A percentile compares a stretch with the other conserved stretches of the same genome.
Conservation (phyloP, 805 yeast species). For the Ogataea haglerorum region DNA sequence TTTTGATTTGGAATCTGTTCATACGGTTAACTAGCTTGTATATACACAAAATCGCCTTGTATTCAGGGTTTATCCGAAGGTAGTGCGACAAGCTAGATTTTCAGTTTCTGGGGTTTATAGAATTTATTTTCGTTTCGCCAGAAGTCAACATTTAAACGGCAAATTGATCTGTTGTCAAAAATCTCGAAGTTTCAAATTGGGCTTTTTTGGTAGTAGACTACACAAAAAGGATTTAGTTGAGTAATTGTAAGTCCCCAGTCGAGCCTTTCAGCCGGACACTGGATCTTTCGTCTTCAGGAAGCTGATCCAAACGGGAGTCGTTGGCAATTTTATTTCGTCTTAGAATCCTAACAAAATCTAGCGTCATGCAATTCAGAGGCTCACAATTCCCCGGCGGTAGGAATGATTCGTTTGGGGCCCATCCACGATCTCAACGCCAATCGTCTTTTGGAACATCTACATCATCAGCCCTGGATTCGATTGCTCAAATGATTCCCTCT, state of each 20-base stretch:
- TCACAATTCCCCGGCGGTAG: conserved; percentile 27
- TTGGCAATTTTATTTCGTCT: too few relatives aligned
- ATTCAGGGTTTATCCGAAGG: not conserved
- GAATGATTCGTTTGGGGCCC: conserved; percentile 9
- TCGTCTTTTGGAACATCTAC: conserved; percentile 10
- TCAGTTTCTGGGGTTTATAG: not conserved
- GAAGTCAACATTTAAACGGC: conserved; percentile 2
- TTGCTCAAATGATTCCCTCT: conserved; percentile 31
- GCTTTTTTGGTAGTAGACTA: not conserved
- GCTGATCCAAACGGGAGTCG: too few relatives aligned
- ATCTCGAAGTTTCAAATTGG: not conserved
- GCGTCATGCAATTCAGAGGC: conserved; percentile 33
- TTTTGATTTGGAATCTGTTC: conserved; percentile 16
- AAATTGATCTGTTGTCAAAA: conserved; percentile 14
- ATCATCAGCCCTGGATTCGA: conserved; percentile 22
- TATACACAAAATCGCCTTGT: not conserved
- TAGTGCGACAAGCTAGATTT: not conserved
- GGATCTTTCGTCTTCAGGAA: too few relatives aligned
- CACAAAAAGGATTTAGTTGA: not conserved
- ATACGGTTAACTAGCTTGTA: conserved; percentile 7
- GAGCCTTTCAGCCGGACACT: too few relatives aligned
- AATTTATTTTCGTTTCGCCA: conserved; percentile 1
- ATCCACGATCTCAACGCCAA: conserved; percentile 8
- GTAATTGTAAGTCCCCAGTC: not conserved
- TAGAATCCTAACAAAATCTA: not conserved